A percentile compares a stretch with the other conserved stretches of the same genome.
Evolutionary conservation across 2,329 filamentous ascomycete genomes (phyloP).

Genomic region (Alternaria triticimaculans): DNA sequence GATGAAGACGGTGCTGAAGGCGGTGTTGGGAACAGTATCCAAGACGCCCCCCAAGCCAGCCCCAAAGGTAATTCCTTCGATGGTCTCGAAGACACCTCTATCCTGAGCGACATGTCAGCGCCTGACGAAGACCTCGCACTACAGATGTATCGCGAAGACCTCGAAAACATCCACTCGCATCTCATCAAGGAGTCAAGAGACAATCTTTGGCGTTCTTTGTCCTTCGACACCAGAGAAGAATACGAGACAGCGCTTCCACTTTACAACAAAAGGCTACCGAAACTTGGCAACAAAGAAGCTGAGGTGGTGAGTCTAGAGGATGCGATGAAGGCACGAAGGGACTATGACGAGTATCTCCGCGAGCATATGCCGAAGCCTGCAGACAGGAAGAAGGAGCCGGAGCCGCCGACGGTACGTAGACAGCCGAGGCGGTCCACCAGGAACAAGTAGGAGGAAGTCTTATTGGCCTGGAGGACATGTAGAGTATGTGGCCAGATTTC

Average conservation of each 20-base stretch:
- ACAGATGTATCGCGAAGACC: neutral
- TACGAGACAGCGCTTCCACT: neutral
- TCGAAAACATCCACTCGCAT: neutral
- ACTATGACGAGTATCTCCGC: neutral
- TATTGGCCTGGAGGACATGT: neutral
- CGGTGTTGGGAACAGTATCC: neutral
- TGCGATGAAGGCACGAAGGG: neutral
- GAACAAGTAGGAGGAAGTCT: neutral
- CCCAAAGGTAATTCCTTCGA: accelerated
- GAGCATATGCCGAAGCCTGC: neutral
- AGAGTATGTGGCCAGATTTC: neutral
- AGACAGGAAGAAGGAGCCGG: neutral
- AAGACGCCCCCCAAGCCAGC: neutral
- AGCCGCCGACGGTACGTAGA: neutral
- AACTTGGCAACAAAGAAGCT: neutral
- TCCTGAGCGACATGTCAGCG: neutral
- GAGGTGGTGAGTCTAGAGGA: neutral
- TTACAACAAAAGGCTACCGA: neutral
- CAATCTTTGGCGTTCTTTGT: neutral
- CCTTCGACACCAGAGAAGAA: neutral
- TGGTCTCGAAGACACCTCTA: neutral
- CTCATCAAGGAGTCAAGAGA: neutral
- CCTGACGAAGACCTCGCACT: neutral
- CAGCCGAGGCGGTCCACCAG: neutral
- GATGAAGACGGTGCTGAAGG: neutral